Evolutionary conservation across 345 rosid species (phyloP), one percentile per base, ranked within the genome.

Genomic region (Bruguiera sexangula): DNA sequence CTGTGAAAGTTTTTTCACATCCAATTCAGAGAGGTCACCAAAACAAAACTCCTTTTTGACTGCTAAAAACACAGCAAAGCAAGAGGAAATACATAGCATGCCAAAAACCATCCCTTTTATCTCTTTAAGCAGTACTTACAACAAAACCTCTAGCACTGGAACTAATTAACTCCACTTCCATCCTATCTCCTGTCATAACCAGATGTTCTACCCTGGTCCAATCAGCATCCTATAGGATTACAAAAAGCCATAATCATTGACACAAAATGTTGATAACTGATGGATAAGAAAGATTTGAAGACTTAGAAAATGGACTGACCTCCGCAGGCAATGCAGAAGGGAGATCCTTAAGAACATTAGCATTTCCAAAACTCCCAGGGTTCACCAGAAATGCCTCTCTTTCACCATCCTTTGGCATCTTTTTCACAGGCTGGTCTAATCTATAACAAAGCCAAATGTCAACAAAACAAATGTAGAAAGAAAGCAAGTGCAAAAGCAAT

Each of bases 91-190:
- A 6, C 37, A 36, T 24, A 1, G 18, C 66, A 32, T 26, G 6
- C 1, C 4, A 60, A 70, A 58, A 62, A 43, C 34, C 11, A 15
- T 64, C 27, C 32, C 51, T 31, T 39, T 39, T 27, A 55, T n/a
- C 63, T 32, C 69, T 31, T 39, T 31, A 20, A 43, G 52, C 26
- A 57, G 63, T 43, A 78, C 96, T 85, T 79, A 87, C 99, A 80
- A 81, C 87, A 79, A 92, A 95, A 43, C 99, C 99, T 86, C 86
- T 82, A 1, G 84, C 74, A 75, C 93, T 87, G 21, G 86, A 83
- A 79, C 96, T 92, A 77, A 95, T 78, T 67, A 90, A 79, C 83
- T 92, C 96, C 68, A 92, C 97, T 63, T 88, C 89, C 2, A 58
- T 87, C 67, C 86, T 81, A 75, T 77, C 71, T 77, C 90, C 87